Conservation (phyloP, 768 basidiomycete genomes). For the Serendipita sp. region DNA sequence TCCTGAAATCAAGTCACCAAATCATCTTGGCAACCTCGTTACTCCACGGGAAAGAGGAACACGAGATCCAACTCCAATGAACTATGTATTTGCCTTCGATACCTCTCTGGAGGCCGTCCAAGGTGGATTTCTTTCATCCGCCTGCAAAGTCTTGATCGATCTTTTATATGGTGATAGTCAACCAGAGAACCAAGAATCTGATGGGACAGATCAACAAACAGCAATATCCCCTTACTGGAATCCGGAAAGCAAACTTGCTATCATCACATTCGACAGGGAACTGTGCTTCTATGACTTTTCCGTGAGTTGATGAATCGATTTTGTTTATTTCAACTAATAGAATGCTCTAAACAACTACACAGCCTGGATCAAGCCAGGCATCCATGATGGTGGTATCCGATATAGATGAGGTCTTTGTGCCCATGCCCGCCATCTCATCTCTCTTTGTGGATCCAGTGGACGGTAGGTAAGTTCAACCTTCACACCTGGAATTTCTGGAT, state of each 20-base stretch:
- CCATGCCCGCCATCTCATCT: constrained; percentile 35
- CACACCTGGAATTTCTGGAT: neutral
- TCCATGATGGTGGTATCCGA: constrained; percentile 73
- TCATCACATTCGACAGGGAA: constrained; percentile 65
- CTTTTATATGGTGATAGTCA: constrained; percentile 44
- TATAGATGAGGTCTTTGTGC: constrained; percentile 83
- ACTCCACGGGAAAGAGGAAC: constrained; percentile 12
- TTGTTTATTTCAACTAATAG: constrained; percentile 13
- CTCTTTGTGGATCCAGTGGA: constrained; percentile 62
- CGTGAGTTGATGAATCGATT: constrained; percentile 30
- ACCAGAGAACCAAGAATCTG: constrained; percentile 22
- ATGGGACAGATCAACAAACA: constrained; percentile 15
- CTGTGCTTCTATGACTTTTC: constrained; percentile 83
- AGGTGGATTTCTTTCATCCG: constrained; percentile 52
- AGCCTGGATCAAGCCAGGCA: constrained; percentile 32
- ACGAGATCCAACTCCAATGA: constrained; percentile 48
- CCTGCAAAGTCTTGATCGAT: constrained; percentile 44
- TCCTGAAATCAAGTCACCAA: constrained; percentile 12
- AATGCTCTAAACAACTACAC: neutral
- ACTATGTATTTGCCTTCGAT: constrained; percentile 78
- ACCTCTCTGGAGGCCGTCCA: constrained; percentile 51
- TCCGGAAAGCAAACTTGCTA: constrained; percentile 40
- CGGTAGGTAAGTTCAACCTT: constrained; percentile 34
- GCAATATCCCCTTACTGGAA: constrained; percentile 31
- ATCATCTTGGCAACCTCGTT: constrained; percentile 10